These are phyloP conservation scores for Solanum hybrid DNA, from an alignment of 305 asterid species.

Conservation along the genomic window DNA sequence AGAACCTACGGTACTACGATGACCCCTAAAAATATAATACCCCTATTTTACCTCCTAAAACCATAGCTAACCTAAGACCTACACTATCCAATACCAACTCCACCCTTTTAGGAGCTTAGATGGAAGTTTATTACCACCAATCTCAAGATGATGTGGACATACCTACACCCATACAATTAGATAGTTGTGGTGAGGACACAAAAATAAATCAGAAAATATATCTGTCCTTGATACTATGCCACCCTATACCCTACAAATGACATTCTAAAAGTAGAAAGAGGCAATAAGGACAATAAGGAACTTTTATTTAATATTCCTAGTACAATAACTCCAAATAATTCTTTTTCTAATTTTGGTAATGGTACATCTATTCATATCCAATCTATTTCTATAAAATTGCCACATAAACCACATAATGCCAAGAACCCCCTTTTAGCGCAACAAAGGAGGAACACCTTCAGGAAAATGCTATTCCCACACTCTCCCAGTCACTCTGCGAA, in stretches of 20 bases:
- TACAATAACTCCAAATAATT: neutral
- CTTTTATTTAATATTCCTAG: neutral
- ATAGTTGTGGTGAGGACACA: neutral
- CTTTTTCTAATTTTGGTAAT: neutral
- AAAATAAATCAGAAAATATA: no score
- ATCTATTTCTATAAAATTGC: no score
- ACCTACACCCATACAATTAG: neutral
- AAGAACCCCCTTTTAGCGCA: neutral
- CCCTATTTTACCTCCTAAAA: neutral
- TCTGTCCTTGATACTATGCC: neutral
- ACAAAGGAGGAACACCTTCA: neutral
- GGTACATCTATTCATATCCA: no score
- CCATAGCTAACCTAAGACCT: neutral
- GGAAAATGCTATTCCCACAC: neutral
- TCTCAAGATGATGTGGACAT: neutral
- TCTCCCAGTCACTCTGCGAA: neutral
- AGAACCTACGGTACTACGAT: neutral
- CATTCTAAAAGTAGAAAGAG: no score
- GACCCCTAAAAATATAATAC: neutral
- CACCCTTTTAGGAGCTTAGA: neutral
- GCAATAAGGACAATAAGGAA: neutral
- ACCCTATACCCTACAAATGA: neutral
- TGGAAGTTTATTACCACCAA: neutral
- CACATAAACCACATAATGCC: neutral
- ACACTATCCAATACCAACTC: neutral